Percentiles rank a stretch among this genome's conserved stretches.
Conservation (phyloP, 1,284 basidiomycete species). For the Abortiporus biennis region DNA sequence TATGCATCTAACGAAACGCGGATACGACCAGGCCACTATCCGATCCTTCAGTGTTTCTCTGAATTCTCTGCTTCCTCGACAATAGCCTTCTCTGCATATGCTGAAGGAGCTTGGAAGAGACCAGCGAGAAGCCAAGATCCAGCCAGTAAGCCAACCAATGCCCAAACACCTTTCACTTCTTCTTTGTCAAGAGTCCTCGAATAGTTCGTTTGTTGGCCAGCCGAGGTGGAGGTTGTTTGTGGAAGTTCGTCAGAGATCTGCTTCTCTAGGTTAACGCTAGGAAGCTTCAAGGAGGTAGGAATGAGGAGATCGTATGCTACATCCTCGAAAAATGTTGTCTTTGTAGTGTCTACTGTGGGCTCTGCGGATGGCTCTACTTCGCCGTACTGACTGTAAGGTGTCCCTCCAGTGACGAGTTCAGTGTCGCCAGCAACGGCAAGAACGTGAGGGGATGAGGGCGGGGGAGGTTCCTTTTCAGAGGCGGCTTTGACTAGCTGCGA, state of each 20-base stretch:
- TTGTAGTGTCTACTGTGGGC: conserved; percentile 2
- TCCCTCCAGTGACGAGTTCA: conserved; percentile 60
- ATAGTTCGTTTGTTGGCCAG: conserved; percentile 24
- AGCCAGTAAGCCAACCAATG: conserved; percentile 46
- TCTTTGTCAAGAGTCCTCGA: conserved; percentile 42
- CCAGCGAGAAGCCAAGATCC: conserved; percentile 49
- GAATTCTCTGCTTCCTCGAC: conserved; percentile 14
- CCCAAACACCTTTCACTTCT: conserved; percentile 47
- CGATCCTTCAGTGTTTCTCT: conserved; percentile 16
- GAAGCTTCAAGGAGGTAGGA: conserved; percentile 25
- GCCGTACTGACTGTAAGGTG: conserved; percentile 45
- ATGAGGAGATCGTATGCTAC: conserved; percentile 32
- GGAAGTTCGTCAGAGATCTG: conserved; percentile 15
- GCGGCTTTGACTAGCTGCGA: conserved; percentile 38
- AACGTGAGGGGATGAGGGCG: conserved; percentile 52
- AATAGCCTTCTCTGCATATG: conserved; percentile 19
- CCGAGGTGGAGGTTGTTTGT: conserved; percentile 20
- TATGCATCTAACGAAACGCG: no score
- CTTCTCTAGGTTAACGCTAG: conserved; percentile 9
- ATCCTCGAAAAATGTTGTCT: conserved; percentile 23
- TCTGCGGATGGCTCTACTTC: conserved; percentile 11
- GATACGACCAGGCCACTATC: no score
- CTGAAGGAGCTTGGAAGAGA: conserved; percentile 23
- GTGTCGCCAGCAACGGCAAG: conserved; percentile 64
- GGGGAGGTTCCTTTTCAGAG: conserved; percentile 19